A percentile compares a stretch with the other conserved stretches of the same genome.
phyloP scores from a whole-genome alignment of 345 rosid species.

The Clausena lansium region DNA sequence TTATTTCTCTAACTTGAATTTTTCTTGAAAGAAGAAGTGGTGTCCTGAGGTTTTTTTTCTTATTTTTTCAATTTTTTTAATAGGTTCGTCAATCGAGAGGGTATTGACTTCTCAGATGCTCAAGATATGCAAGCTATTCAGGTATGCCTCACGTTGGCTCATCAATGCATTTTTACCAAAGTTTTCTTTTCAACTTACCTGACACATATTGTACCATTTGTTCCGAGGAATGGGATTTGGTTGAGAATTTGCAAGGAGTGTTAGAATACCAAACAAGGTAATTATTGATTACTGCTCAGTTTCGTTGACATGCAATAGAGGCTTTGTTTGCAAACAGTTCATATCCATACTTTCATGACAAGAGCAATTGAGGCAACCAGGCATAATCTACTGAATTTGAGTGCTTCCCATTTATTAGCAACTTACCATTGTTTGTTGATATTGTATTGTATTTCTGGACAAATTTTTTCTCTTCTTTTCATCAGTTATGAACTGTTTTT shows the following conservation, averaged over 20 bases:
- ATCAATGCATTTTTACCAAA: conserved; percentile 5
- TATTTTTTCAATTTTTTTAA: background rate
- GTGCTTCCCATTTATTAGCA: background rate
- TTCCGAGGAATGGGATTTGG: conserved; percentile 87
- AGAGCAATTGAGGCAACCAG: background rate
- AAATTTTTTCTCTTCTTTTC: background rate
- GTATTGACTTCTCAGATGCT: conserved; percentile 93
- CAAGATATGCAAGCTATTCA: conserved; percentile 91
- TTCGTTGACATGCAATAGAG: background rate
- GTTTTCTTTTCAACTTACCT: conserved; percentile 1
- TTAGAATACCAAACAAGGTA: conserved; percentile 91
- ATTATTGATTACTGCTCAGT: background rate
- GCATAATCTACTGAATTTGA: background rate
- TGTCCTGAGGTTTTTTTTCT: background rate
- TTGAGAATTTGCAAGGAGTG: conserved; percentile 77
- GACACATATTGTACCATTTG: conserved; percentile 11
- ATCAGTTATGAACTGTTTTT: conserved; percentile 5
- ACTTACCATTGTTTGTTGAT: background rate
- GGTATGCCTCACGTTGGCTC: conserved; percentile 41
- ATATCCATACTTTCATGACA: background rate
- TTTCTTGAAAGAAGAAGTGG: background rate
- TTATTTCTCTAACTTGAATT: background rate
- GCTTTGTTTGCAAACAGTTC: conserved; percentile 3
- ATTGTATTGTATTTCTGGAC: background rate
- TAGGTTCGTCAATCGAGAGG: conserved; percentile 88